phyloP scores from a whole-genome alignment of 2,329 filamentous ascomycete genomes.

The Aspergillus uvarum region DNA sequence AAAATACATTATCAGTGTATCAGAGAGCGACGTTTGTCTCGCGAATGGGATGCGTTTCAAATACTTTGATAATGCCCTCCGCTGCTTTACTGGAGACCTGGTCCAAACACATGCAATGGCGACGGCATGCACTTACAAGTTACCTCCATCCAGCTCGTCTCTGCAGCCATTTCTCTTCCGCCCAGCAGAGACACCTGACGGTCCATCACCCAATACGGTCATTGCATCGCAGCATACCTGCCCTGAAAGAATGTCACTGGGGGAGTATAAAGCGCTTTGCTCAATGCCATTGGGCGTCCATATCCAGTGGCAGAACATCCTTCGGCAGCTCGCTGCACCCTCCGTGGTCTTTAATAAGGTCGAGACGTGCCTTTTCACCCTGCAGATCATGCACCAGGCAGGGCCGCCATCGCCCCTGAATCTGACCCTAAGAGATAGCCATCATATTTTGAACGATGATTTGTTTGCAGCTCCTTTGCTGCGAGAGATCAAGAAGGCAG shows the following conservation, averaged over 20 bases:
- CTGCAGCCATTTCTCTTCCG: slow-evolving; percentile 46
- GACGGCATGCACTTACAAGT: slow-evolving; percentile 40
- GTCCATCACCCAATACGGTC: slow-evolving; percentile 49
- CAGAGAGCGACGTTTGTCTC: slow-evolving; percentile 44
- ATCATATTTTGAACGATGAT: slow-evolving; percentile 25
- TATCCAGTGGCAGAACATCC: slow-evolving; percentile 59
- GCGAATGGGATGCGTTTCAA: slow-evolving; percentile 45
- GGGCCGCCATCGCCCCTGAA: slow-evolving; percentile 37
- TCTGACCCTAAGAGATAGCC: slow-evolving; percentile 18
- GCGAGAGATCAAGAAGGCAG: slow-evolving; percentile 28
- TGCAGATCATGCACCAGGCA: slow-evolving; percentile 52
- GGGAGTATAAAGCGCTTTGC: slow-evolving; percentile 57
- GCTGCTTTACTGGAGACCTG: slow-evolving; percentile 22
- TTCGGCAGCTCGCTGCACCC: slow-evolving; percentile 50
- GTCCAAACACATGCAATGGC: slow-evolving; percentile 19
- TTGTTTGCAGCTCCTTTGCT: slow-evolving; percentile 34
- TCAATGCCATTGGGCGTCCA: slow-evolving; percentile 49
- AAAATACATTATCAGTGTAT: slow-evolving; percentile 19
- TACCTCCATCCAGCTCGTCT: slow-evolving; percentile 23
- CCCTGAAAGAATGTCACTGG: slow-evolving; percentile 49
- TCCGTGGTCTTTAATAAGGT: slow-evolving; percentile 53
- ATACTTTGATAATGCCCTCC: slow-evolving; percentile 26
- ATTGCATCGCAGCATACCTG: slow-evolving; percentile 53
- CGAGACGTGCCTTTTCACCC: slow-evolving; percentile 50
- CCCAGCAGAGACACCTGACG: slow-evolving; percentile 25